Conservation (phyloP, 176 grass and related monocot species). For the Triticum urartu region DNA sequence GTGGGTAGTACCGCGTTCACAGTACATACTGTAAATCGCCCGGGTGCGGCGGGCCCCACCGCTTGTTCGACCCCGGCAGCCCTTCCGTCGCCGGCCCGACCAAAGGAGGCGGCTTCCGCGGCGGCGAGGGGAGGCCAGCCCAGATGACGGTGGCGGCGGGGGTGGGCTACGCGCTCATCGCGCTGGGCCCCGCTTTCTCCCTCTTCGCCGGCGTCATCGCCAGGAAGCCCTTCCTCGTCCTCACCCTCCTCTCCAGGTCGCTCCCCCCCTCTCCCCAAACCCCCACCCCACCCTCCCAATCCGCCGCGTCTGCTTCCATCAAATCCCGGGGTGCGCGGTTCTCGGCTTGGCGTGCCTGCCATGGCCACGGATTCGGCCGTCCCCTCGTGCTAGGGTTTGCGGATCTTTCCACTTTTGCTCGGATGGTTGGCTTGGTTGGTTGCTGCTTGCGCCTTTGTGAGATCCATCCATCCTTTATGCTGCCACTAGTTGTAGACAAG, state of each 20-base stretch:
- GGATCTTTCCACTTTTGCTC: no score
- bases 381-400: no score
- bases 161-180: constrained; percentile 72
- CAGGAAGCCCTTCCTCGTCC: constrained; percentile 89
- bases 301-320: neutral
- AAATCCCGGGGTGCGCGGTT: neutral
- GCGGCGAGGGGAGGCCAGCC: no score
- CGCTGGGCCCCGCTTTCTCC: constrained; percentile 81
- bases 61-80: no score
- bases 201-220: constrained; percentile 81
- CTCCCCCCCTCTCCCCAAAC: no score
- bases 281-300: neutral
- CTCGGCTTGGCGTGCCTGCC: no score
- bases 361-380: no score
- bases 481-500: neutral
- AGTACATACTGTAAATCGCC: no score
- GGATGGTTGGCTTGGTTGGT: neutral
- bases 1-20: no score
- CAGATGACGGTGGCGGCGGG: constrained; percentile 88
- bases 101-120: no score
- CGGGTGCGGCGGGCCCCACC: no score
- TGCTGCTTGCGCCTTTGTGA: neutral
- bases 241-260: constrained; percentile 89
- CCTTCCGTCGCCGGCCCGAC: no score
- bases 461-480: neutral